Conservation (phyloP, 2,329 filamentous ascomycete species). For the Aspergillus carbonarius region DNA sequence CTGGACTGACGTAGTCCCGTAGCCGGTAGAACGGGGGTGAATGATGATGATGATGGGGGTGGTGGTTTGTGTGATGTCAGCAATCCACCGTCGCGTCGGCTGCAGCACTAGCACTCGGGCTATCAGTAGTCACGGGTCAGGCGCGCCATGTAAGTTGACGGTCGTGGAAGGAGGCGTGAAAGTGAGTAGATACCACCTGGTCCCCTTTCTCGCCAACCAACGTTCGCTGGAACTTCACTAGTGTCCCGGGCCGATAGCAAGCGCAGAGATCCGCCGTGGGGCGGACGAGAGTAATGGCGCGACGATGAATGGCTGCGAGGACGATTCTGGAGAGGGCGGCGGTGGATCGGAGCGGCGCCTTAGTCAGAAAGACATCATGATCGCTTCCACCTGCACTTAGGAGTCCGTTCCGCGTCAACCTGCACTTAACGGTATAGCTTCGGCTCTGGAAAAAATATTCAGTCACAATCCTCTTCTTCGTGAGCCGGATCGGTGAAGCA, state of each 20-base stretch:
- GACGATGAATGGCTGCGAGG: not conserved
- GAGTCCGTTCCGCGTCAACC: conserved; percentile 12
- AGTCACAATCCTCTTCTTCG: conserved; percentile 1
- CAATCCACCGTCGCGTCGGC: no score
- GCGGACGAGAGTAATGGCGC: conserved; percentile 6
- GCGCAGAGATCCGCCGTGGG: conserved; percentile 8
- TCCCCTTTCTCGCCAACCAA: not conserved
- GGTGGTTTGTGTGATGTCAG: not conserved
- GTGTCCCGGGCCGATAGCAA: conserved; percentile 4
- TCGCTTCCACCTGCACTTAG: conserved; percentile 35
- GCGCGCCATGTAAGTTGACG: no score
- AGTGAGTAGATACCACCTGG: not conserved
- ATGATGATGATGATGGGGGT: not conserved
- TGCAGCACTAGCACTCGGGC: no score
- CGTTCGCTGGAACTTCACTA: not conserved
- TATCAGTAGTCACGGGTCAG: no score
- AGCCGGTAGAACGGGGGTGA: not conserved
- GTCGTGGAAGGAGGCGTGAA: no score
- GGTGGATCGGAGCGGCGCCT: not conserved
- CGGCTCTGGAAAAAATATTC: not conserved
- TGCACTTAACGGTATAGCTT: conserved; percentile 1
- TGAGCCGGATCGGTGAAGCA: not conserved
- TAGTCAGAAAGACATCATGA: conserved; percentile 8
- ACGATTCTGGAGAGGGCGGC: not conserved
- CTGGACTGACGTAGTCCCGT: not conserved